Evolutionary conservation across 495 filamentous ascomycete species (phyloP), one percentile per base, ranked within the genome.

Genomic region (Neurospora sp.): DNA sequence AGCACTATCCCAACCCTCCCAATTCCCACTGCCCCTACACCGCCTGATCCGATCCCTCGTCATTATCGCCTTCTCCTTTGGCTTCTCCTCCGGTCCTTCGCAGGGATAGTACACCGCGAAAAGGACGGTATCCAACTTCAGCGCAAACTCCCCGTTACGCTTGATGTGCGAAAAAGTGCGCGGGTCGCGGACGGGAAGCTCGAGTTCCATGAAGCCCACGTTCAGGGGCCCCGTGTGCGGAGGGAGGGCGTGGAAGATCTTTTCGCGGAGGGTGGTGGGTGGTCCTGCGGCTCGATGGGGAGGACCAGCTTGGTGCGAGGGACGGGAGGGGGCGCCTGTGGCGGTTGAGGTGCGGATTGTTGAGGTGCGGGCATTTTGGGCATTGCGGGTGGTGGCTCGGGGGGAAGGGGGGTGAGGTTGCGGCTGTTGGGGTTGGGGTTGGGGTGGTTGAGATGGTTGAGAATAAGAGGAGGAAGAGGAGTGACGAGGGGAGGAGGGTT

Each of bases 101-200:
- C 85, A 87, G 4, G 91, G 91, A 76, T 93, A 93, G 79, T 88
- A 93, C 11, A 92, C 79, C 0, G 89, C 83, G 76, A 91, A 90
- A 42, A 89, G 86, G 70, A 92, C 84, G 1, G 91, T 92, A 31
- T 89, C 81, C 41, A 89, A 78, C 44, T 81, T 80, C 12, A 86
- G 77, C 35, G 83, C 81, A 72, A 79, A 80, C 41, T 75, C 76
- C 59, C 79, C 76, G 72, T 84, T 78, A 44, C 81, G 80, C 73
- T 84, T 84, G 70, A 85, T 85, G 71, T 78, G 79, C 11, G 81
- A 82, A 71, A 86, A 83, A 18, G 77, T 71, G 23, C 76, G 82
- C 70, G 77, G 86, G 71, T 77, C 79, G 77, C 71, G 83, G 16
- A 83, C 86, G n/a, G 89, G 90, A 27, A 92, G 84, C 78, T 92